Percentiles rank a stretch among this genome's conserved stretches.
phyloP scores from a whole-genome alignment of 768 basidiomycete genomes.

The Cystofilobasidium bisporidii region DNA sequence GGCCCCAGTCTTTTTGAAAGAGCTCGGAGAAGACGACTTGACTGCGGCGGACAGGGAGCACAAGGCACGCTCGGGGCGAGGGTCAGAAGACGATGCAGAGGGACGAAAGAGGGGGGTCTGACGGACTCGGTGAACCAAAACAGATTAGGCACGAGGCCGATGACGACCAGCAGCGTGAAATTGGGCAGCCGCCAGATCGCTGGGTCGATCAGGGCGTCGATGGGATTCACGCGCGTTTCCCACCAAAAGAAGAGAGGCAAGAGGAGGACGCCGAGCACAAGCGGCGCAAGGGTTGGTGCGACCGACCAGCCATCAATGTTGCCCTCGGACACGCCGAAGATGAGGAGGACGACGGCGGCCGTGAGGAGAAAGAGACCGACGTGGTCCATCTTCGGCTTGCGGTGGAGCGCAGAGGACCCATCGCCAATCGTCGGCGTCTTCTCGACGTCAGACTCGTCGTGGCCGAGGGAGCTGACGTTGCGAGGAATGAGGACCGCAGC shows the following conservation, averaged over 20 bases:
- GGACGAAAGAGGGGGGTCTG: not conserved
- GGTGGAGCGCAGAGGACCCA: not conserved
- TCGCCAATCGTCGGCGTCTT: too few species aligned
- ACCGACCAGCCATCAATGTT: conserved; percentile 32
- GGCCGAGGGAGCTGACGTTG: not conserved
- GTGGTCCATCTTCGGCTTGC: conserved; percentile 12
- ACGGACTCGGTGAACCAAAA: conserved; percentile 31
- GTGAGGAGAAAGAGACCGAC: conserved; percentile 26
- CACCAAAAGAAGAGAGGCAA: conserved; percentile 33
- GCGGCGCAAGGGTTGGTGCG: conserved; percentile 32
- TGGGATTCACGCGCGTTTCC: conserved; percentile 23
- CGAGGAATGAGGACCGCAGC: conserved; percentile 27
- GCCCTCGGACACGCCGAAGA: conserved; percentile 35
- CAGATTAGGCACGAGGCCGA: conserved; percentile 31
- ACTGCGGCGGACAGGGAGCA: not conserved
- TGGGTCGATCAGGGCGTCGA: conserved; percentile 7
- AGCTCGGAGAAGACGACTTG: conserved; percentile 14
- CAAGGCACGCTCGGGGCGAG: too few species aligned
- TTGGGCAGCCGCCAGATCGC: conserved; percentile 34
- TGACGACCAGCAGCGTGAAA: conserved; percentile 32
- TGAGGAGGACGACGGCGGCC: conserved; percentile 32
- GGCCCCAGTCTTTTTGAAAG: conserved; percentile 8
- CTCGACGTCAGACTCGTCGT: not conserved
- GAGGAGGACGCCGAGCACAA: conserved; percentile 30
- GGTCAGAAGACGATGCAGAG: not conserved